Evolutionary conservation across 495 filamentous ascomycete genomes (phyloP), one percentile per base, ranked within the genome.

Genomic region (Penicillium maclennaniae): DNA sequence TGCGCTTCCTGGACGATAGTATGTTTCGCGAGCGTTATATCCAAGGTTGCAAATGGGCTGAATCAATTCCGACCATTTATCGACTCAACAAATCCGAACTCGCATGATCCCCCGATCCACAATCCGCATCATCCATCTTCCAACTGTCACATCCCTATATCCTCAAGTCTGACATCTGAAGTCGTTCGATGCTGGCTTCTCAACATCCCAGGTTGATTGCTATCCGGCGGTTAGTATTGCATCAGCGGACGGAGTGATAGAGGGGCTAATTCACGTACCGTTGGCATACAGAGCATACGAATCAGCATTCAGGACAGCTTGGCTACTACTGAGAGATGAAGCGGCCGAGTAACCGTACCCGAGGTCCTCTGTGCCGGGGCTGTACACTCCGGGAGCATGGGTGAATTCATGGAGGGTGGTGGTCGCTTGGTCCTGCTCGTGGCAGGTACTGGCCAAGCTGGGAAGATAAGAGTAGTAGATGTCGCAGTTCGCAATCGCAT

Each of bases 341-440:
- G 74, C 64, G 31, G 79, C 79, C 19, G 43, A 25, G 62, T 85
- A 86, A 25, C 84, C 83, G 59, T 86, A 87, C 31, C 68, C 81
- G 42, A 70, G 50, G 60, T 86, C 84, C 5, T 79, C 62, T 15
- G 82, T 85, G 15, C 81, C 81, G 1, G 78, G 78, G 47, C 59
- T 69, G 58, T 74, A 79, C 10, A 81, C 77, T 34, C 71, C 79
- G 6, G 73, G 80, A 23, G 82, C 72, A 55, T 87, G 84, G 14
- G 84, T 84, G 49, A 79, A 67, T 70, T 87, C 84, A 55, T 87
- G 84, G 9, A 87, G 67, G 15, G 73, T 75, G 8, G 82, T 86
- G 34, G 78, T 82, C 2, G 75, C 72, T 63, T 82, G 79, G 56
- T 85, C 83, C 62, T 86, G 82, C 7, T 55, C 69, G 53, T 84